Conservation (phyloP, 768 basidiomycete species). For the Leccinum incarnatum region DNA sequence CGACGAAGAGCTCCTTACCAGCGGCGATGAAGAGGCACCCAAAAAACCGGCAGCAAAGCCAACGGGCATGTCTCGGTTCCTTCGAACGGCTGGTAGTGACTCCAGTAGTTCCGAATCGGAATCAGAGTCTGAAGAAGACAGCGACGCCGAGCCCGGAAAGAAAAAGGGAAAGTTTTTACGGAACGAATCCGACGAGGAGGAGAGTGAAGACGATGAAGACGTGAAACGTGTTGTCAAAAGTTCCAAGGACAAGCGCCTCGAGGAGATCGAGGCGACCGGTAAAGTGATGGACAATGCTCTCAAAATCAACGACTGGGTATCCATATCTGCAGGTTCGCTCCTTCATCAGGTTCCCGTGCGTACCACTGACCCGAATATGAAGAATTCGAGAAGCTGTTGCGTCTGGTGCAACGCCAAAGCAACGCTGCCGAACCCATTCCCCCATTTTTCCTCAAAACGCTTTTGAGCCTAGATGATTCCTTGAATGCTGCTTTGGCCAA, state of each 20-base stretch:
- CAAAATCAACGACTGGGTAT: conserved; percentile 97
- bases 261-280: conserved; percentile 92
- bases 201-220: conserved; percentile 68
- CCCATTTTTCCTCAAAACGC: conserved; percentile 77
- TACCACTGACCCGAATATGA: conserved; percentile 12
- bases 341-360: not conserved
- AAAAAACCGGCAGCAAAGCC: conserved; percentile 35
- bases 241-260: conserved; percentile 87
- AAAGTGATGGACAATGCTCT: conserved; percentile 91
- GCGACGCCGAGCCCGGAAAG: conserved; percentile 44
- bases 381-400: conserved; percentile 96
- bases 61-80: conserved; percentile 68
- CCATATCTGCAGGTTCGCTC: conserved; percentile 77
- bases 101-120: conserved; percentile 55
- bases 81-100: conserved; percentile 61
- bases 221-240: conserved; percentile 70
- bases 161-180: conserved; percentile 42
- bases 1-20: conserved; percentile 73
- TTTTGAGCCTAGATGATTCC: conserved; percentile 71
- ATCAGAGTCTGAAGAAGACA: conserved; percentile 52
- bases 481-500: conserved; percentile 71
- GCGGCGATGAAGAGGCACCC: conserved; percentile 61
- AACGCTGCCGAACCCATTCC: conserved; percentile 85
- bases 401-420: conserved; percentile 85
- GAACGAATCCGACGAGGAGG: conserved; percentile 48